These are phyloP conservation scores for Pinus albicaulis DNA, from an alignment of 75 land plant genomes.

Conservation along the genomic window DNA sequence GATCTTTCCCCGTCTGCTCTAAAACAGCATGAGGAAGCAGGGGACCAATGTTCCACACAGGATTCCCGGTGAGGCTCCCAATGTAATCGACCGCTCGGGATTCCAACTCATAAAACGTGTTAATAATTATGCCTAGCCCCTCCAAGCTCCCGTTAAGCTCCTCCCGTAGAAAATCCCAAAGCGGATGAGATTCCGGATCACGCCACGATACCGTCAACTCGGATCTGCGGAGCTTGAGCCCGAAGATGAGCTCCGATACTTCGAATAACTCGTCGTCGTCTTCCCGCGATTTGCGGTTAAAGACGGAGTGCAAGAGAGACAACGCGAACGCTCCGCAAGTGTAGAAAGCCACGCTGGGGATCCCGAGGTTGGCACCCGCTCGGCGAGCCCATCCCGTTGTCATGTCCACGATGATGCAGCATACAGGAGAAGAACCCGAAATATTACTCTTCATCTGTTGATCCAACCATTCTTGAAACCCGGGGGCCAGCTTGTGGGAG, in stretches of 20 bases:
- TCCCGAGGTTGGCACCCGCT: background rate
- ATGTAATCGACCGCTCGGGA: background rate
- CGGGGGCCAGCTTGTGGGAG: too few species aligned
- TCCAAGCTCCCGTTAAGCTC: background rate
- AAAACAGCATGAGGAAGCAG: background rate
- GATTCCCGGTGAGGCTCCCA: background rate
- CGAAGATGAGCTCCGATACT: background rate
- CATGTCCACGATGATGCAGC: background rate
- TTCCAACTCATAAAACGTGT: background rate
- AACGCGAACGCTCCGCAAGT: too few species aligned
- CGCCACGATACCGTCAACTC: background rate
- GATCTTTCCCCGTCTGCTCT: background rate
- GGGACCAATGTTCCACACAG: background rate
- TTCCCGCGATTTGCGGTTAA: too few species aligned
- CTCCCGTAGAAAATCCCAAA: background rate
- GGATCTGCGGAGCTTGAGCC: background rate
- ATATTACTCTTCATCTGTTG: too few species aligned
- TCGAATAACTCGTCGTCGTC: background rate
- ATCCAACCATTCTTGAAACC: too few species aligned
- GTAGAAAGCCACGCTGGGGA: background rate
- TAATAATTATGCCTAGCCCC: background rate
- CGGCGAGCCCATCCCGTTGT: background rate
- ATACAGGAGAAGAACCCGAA: too few species aligned
- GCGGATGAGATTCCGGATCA: background rate
- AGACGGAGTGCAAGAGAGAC: too few species aligned